Base-by-base conservation (phyloP, 2,329 filamentous ascomycete genomes). In the Penicillium thymicola region DNA sequence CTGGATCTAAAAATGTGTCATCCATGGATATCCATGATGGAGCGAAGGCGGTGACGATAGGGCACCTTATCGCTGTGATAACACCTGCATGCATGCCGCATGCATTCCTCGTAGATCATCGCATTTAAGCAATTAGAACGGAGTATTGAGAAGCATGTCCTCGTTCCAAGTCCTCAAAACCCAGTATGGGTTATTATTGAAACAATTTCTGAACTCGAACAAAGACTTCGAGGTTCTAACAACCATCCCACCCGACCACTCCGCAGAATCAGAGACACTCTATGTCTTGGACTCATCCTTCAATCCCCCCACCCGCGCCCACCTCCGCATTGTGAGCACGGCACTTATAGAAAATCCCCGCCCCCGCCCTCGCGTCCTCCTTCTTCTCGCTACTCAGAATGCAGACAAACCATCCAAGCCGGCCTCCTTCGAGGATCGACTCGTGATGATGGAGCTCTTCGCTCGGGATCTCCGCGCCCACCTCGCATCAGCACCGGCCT, bases 261-360 rank as follows among this genome's bases (percentile, higher is more conserved):
- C 58, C 45, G 49, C 65, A 10, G 51, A 56, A 43, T 55, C 70
- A 34, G 62, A 65, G n/a, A 64, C 68, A n/a, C 79, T 88, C 51
- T 85, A 85, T 70, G 83, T 88, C 54, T 77, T 87, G 44, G 85
- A 87, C 67, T 86, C 84, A 0, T 86, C 83, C 25, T 87, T 86
- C 79, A 88, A 88, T 60, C 85, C 85, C 11, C 85, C 85, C 1
- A 85, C 83, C 3, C 74, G 77, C 51, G 85, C 85, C 10, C 85
- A 88, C 65, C 73, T 81, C 18, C 74, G 75, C 23, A 80, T 88
- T 34, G 82, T 80, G 5, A 76, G 75, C 30, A 80, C 81, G 16
- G 83, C 84, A 2, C 61, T 87, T 5, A 70, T 73, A 43, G 71
- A 76, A 38, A 66, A 71, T 18, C 59, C 64, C 7, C 54, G 57